Evolutionary conservation across 2,329 filamentous ascomycete genomes (phyloP).

Genomic region (Lachnellula subtilissima): DNA sequence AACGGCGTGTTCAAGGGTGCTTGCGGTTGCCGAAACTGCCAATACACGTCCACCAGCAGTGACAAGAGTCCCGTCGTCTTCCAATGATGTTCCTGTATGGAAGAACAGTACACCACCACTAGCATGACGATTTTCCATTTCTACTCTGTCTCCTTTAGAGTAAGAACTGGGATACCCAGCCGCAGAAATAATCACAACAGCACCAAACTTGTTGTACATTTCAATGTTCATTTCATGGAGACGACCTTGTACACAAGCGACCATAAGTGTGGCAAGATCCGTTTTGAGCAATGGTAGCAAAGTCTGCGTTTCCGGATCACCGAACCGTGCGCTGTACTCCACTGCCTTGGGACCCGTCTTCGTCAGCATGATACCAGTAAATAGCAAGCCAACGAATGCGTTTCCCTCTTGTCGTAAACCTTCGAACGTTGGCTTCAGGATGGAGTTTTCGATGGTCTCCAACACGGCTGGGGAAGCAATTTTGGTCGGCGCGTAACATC

Average conservation of each 20-base stretch:
- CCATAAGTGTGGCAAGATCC: constrained; percentile 83
- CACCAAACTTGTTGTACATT: constrained; percentile 64
- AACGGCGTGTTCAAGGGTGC: no score
- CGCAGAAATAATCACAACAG: constrained; percentile 90
- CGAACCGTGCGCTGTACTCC: constrained; percentile 91
- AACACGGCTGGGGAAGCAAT: constrained; percentile 70
- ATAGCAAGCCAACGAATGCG: constrained; percentile 72
- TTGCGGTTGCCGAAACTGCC: no score
- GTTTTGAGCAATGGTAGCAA: constrained; percentile 77
- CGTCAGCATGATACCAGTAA: constrained; percentile 90
- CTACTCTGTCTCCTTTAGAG: constrained; percentile 55
- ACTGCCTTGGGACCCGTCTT: constrained; percentile 73
- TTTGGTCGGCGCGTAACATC: constrained; percentile 88
- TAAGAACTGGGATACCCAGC: constrained; percentile 88
- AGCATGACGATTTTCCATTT: no score
- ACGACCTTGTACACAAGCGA: constrained; percentile 73
- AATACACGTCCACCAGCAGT: no score
- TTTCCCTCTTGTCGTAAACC: constrained; percentile 80
- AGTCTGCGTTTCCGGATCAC: constrained; percentile 88
- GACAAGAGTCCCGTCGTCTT: no score
- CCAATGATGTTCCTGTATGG: no score
- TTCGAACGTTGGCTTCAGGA: constrained; percentile 81
- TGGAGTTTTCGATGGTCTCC: constrained; percentile 71
- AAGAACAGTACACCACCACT: no score
- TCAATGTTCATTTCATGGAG: constrained; percentile 66